phyloP scores from a whole-genome alignment of 768 basidiomycete species.

The Rossbeevera mucosa region DNA sequence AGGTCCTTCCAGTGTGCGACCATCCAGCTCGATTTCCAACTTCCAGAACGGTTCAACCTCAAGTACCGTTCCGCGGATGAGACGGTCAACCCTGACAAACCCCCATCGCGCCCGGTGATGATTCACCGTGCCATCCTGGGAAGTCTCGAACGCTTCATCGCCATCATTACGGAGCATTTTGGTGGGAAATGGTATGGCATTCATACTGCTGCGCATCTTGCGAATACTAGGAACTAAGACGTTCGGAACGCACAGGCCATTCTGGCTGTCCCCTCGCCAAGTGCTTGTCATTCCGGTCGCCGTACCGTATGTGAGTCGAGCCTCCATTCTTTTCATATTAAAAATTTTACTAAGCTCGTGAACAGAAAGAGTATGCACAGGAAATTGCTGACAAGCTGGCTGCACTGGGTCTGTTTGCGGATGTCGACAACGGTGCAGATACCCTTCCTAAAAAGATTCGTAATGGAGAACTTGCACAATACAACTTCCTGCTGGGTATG shows the following conservation, averaged over 20 bases:
- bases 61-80: slow-evolving; percentile 79
- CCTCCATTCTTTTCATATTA: background rate
- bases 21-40: slow-evolving; percentile 98
- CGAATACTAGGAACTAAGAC: background rate
- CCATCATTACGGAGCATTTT: slow-evolving; percentile 95
- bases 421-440: slow-evolving; percentile 88
- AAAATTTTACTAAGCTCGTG: background rate
- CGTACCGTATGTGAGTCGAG: slow-evolving; percentile 67
- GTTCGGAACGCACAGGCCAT: slow-evolving; percentile 58
- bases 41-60: slow-evolving; percentile 94
- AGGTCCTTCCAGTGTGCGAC: slow-evolving; percentile 98
- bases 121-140: slow-evolving; percentile 97
- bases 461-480: slow-evolving; percentile 95
- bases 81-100: slow-evolving; percentile 45
- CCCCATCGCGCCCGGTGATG: slow-evolving; percentile 83
- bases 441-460: slow-evolving; percentile 96
- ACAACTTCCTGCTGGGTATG: slow-evolving; percentile 95
- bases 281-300: slow-evolving; percentile 93
- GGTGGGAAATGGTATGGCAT: slow-evolving; percentile 86
- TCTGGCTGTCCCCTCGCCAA: slow-evolving; percentile 98
- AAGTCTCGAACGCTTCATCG: slow-evolving; percentile 91
- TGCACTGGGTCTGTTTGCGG: slow-evolving; percentile 74
- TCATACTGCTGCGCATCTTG: background rate
- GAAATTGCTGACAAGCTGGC: slow-evolving; percentile 67
- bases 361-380: slow-evolving; percentile 83